A percentile compares a stretch with the other conserved stretches of the same genome.
Conservation (phyloP, 345 rosid species). For the Dimocarpus longan region DNA sequence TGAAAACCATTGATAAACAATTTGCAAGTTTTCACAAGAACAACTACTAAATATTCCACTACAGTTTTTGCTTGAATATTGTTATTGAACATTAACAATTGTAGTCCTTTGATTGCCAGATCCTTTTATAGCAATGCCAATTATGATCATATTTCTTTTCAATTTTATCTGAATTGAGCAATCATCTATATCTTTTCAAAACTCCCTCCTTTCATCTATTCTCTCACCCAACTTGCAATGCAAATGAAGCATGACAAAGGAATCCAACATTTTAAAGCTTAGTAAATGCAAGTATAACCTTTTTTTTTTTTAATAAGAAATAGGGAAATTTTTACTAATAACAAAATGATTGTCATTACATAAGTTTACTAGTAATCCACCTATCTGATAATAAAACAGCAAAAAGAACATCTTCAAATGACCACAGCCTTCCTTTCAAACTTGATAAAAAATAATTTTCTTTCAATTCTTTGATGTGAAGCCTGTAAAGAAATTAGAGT, state of each 20-base stretch:
- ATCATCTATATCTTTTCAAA: too few species aligned
- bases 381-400: neutral
- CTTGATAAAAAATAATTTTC: neutral
- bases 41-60: neutral
- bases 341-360: too few species aligned
- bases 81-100: neutral
- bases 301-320: too few species aligned
- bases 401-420: neutral
- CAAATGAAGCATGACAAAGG: too few species aligned
- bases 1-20: neutral
- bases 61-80: neutral
- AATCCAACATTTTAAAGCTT: too few species aligned
- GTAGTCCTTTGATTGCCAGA: neutral
- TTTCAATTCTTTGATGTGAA: neutral
- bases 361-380: too few species aligned
- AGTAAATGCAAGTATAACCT: too few species aligned
- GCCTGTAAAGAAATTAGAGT: slow-evolving; percentile 7
- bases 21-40: neutral
- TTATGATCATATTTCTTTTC: neutral
- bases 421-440: neutral
- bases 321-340: too few species aligned
- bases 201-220: too few species aligned
- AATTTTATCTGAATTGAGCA: neutral
- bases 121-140: neutral
- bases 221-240: too few species aligned